Evolutionary conservation across 2,329 filamentous ascomycete species (phyloP), one percentile per base, ranked within the genome.

Genomic region (Aspergillus ibericus): DNA sequence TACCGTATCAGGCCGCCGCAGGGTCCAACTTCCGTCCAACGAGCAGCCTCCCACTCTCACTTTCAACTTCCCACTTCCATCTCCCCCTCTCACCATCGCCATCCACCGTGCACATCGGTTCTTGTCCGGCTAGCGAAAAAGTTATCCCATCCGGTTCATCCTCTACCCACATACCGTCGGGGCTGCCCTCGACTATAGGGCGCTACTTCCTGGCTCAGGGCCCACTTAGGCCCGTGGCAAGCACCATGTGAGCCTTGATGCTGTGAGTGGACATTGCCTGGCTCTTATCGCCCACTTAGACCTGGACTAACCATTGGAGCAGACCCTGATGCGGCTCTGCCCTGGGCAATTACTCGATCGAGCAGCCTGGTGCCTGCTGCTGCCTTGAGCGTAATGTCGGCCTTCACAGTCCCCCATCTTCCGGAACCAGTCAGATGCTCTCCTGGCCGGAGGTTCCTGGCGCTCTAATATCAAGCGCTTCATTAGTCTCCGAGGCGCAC

Each of bases 401-500:
- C 22, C n/a, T 10, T 29, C 15, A n/a, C n/a, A 20, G n/a, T 48
- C 44, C 15, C 42, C 36, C 25, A 40, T 53, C n/a, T 29, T 40
- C 22, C 27, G 50, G 40, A 38, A 9, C 50, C 56, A 50, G 38
- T 54, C 50, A 49, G 18, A 16, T 18, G 34, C 27, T 53, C 38
- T 44, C 29, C 53, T 58, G 18, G 55, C 22, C 15, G 53, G 53
- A n/a, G 38, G 38, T 34, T 29, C 32, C 50, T 20, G 53, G 53
- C 20, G 38, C 47, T 27, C 47, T 22, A 51, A 29, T 13, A n/a
- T 20, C 47, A 59, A 56, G 53, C 40, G 52, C 25, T 47, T 38
- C 27, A 20, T 36, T 53, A 51, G 55, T 38, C 29, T 52, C 46
- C 72, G 4, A 58, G 58, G 20, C 72, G 73, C 46, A 72, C 71